Percentiles rank a stretch among this genome's conserved stretches.
These are phyloP conservation scores for Monosporascus sp. DNA, from an alignment of 2,329 filamentous ascomycete species.

Conservation along the genomic window DNA sequence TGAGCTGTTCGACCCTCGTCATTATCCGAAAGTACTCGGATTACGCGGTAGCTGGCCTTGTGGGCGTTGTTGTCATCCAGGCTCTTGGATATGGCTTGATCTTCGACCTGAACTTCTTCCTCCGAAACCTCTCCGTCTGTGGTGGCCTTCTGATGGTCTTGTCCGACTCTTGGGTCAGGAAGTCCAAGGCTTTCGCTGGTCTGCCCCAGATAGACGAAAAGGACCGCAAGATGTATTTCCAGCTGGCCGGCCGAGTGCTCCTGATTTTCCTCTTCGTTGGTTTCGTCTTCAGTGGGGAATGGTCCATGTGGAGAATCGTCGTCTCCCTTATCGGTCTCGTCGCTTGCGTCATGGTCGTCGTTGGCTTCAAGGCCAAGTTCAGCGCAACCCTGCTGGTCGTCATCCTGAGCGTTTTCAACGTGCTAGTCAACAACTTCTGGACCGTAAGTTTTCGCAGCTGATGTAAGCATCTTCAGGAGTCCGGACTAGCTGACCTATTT, in stretches of 20 bases:
- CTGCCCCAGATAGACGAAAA: constrained; percentile 95
- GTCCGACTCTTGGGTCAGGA: constrained; percentile 96
- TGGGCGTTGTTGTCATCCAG: constrained; percentile 86
- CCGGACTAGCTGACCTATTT: constrained; percentile 19
- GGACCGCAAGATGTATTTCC: constrained; percentile 99
- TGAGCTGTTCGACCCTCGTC: constrained; percentile 73
- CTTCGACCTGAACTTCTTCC: constrained; percentile 99
- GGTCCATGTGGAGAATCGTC: constrained; percentile 81
- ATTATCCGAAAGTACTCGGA: constrained; percentile 91
- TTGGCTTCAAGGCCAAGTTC: constrained; percentile 99
- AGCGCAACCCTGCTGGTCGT: constrained; percentile 93
- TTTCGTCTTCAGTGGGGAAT: constrained; percentile 92
- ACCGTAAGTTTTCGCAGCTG: constrained; percentile 61
- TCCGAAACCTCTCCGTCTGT: constrained; percentile 96
- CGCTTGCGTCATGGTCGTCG: constrained; percentile 96
- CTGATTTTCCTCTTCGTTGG: constrained; percentile 97
- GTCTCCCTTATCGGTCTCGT: constrained; percentile 82
- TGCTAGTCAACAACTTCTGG: constrained; percentile 99
- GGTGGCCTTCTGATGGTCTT: constrained; percentile 96
- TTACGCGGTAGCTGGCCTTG: constrained; percentile 84
- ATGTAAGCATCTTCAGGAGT: neutral
- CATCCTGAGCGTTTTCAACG: constrained; percentile 92
- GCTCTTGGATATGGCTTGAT: constrained; percentile 95
- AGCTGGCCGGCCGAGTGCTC: constrained; percentile 90
- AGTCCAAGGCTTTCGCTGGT: constrained; percentile 93